Conservation (phyloP, 805 yeast genomes). For the Starmerella gropengiesseri region DNA sequence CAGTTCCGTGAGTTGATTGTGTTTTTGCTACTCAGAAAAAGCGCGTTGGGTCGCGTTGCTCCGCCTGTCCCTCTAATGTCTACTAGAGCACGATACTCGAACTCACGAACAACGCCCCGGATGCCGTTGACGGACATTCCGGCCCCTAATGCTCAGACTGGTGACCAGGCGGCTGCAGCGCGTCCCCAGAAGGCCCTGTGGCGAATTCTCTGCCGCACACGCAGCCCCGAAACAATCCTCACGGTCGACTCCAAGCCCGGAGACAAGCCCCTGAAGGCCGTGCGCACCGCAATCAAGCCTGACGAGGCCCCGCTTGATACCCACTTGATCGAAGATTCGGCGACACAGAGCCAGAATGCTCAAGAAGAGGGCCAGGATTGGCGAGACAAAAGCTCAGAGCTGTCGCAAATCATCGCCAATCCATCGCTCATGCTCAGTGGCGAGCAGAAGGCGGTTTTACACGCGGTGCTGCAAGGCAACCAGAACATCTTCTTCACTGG, state of each 20-base stretch:
- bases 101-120: too few species aligned
- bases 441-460: conserved; percentile 49
- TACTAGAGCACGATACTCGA: too few species aligned
- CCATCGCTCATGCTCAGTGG: conserved; percentile 25
- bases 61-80: not conserved
- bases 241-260: not conserved
- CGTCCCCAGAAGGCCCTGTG: not conserved
- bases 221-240: not conserved
- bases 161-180: not conserved
- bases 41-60: not conserved
- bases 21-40: not conserved
- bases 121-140: not conserved
- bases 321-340: conserved; percentile 1
- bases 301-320: not conserved
- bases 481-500: conserved; percentile 82
- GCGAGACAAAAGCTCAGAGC: not conserved
- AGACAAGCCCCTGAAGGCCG: not conserved
- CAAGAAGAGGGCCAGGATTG: not conserved
- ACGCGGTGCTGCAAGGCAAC: conserved; percentile 48
- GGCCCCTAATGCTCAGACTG: not conserved
- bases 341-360: not conserved
- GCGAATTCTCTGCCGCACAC: conserved; percentile 1
- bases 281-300: too few species aligned
- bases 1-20: not conserved
- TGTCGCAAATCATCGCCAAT: conserved; percentile 2